phyloP scores from a whole-genome alignment of 345 rosid genomes.

The Gossypium anomalum region DNA sequence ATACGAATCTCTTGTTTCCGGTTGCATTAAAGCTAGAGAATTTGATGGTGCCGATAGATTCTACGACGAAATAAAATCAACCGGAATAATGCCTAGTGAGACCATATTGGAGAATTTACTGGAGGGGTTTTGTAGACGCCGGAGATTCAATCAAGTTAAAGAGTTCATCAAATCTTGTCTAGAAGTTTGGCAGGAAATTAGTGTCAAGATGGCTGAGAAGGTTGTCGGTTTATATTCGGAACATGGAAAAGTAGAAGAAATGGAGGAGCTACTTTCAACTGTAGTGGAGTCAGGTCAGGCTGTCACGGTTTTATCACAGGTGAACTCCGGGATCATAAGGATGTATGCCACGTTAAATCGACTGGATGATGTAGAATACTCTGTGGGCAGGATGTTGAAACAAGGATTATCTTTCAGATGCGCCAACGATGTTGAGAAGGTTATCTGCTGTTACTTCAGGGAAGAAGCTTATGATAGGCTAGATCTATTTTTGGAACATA shows the following conservation, averaged over 20 bases:
- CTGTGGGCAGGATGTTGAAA: constrained; percentile 40
- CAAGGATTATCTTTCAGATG: constrained; percentile 30
- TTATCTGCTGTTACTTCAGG: constrained; percentile 38
- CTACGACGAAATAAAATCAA: constrained; percentile 25
- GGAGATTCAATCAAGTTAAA: constrained; percentile 18
- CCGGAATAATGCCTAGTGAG: constrained; percentile 24
- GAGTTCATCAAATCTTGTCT: constrained; percentile 23
- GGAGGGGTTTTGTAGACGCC: constrained; percentile 24
- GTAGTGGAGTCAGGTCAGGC: constrained; percentile 18
- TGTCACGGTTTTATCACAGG: constrained; percentile 16
- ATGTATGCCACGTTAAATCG: constrained; percentile 30
- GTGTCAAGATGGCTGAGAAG: constrained; percentile 24
- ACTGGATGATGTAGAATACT: constrained; percentile 39
- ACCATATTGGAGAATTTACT: constrained; percentile 26
- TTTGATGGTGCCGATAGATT: constrained; percentile 28
- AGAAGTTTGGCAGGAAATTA: constrained; percentile 28
- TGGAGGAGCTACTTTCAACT: constrained; percentile 30
- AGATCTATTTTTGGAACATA: constrained; percentile 33
- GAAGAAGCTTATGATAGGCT: constrained; percentile 38
- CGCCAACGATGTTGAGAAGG: constrained; percentile 34
- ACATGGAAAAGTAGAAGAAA: constrained; percentile 24
- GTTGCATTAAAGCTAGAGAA: constrained; percentile 24
- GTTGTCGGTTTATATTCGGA: constrained; percentile 21
- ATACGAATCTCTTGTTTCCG: constrained; percentile 28
- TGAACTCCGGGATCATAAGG: constrained; percentile 30